Base-by-base conservation (phyloP, 208 protist species). In the Balamuthia mandrillaris region DNA sequence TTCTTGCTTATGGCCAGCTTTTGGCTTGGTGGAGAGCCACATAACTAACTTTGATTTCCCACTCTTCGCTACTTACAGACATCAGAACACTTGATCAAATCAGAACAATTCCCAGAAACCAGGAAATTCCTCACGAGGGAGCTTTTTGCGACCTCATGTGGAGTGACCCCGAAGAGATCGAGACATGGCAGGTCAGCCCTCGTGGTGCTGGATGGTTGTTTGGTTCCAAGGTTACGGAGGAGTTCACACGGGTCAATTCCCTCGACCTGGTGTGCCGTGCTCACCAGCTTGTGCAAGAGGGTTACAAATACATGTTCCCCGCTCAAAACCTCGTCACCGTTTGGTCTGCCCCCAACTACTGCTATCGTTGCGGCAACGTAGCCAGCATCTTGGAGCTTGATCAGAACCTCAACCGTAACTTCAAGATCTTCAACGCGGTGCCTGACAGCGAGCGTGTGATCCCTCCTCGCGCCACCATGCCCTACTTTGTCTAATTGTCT, bases 291-390 rank as follows among this genome's bases (percentile, higher is more conserved):
- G 95, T 97, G 29, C 90, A 95, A 85, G 95, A 97, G 81, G 95
- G 95, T 24, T 96, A 95, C 86, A 96, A 97, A 89, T 95, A 96
- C 86, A 95, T 95, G 89, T 97, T 97, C 88, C 82, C 86, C 33
- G 83, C 93, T 33, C 35, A 90, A 4, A 84, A 44, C 29, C 86
- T 97, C 3, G 95, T 96, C 14, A 97, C 95, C 5, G 95, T 97
- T 27, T 97, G 95, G 95, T 96, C 93, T 9, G 95, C 95, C 6
- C 95, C 95, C 37, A 97, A 97, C 91, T 96, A 96, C 88, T 96
- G 94, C 90, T 96, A 96, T 86, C 82, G 93, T 42, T 94, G 92
- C 70, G 95, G 95, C 74, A 97, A 97, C 84, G 94, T 96, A 0
- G 95, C 95, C 1, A 74, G 91, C 33, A 95, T 97, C 56, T 88